phyloP scores from a whole-genome alignment of 169 alveolate species.

The Cryptosporidium ryanae region DNA sequence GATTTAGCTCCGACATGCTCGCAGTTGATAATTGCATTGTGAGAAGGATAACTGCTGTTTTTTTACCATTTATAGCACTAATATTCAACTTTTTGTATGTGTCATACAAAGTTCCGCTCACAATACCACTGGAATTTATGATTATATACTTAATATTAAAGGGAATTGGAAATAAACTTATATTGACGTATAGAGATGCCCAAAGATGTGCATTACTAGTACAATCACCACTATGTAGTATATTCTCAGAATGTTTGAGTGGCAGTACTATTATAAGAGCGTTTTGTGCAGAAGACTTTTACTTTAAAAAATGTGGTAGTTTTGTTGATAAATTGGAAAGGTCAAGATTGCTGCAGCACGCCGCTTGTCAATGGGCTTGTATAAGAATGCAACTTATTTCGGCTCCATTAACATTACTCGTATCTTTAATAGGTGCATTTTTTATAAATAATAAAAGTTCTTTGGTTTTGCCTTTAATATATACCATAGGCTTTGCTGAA shows the following conservation, averaged over 20 bases:
- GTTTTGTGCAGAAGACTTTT: slow-evolving; percentile 29
- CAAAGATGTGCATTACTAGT: slow-evolving; percentile 78
- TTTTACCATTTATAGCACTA: slow-evolving; percentile 72
- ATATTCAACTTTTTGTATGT: slow-evolving; percentile 70
- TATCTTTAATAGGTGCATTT: slow-evolving; percentile 33
- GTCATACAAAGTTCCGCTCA: slow-evolving; percentile 45
- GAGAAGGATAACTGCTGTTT: slow-evolving; percentile 76
- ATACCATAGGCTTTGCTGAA: slow-evolving; percentile 61
- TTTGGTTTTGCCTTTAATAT: slow-evolving; percentile 45
- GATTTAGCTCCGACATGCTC: slow-evolving; percentile 79
- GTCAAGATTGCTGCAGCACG: slow-evolving; percentile 61
- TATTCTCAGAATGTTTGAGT: slow-evolving; percentile 77
- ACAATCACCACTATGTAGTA: slow-evolving; percentile 78
- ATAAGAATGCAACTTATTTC: slow-evolving; percentile 78
- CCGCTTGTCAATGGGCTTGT: slow-evolving; percentile 76
- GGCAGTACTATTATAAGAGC: slow-evolving; percentile 77
- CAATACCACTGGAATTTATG: slow-evolving; percentile 60
- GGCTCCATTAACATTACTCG: slow-evolving; percentile 75
- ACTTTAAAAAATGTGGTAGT: slow-evolving; percentile 41
- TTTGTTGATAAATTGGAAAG: slow-evolving; percentile 66
- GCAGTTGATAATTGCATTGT: slow-evolving; percentile 78
- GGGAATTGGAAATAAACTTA: slow-evolving; percentile 58
- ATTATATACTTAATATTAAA: slow-evolving; percentile 47
- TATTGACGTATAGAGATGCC: slow-evolving; percentile 79
- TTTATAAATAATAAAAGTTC: slow-evolving; percentile 2